A percentile compares a stretch with the other conserved stretches of the same genome.
These are phyloP conservation scores for Phytopythium cucurbitacearum DNA, from an alignment of 352 stramenopile genomes.

Conservation along the genomic window DNA sequence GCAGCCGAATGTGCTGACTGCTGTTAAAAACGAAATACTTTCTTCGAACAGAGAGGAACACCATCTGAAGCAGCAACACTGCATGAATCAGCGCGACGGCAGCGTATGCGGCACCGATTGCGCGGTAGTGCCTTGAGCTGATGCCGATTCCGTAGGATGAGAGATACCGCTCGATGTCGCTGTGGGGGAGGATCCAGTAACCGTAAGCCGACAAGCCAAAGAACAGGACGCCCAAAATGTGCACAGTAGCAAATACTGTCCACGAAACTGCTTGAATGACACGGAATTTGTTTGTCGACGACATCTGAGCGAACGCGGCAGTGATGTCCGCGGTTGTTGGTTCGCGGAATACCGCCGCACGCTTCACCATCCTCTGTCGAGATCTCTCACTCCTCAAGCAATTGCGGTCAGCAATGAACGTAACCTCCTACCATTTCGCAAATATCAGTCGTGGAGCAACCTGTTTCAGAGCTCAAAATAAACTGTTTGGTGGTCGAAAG, in stretches of 20 bases:
- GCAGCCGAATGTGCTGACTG: constrained; percentile 1
- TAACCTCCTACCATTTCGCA: neutral
- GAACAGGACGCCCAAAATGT: constrained; percentile 8
- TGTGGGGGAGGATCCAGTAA: constrained; percentile 10
- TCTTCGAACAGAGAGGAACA: constrained; percentile 6
- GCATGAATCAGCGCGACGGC: constrained; percentile 11
- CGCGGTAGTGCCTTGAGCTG: constrained; percentile 1
- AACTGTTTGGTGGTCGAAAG: no score
- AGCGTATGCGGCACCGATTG: constrained; percentile 10
- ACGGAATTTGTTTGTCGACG: neutral
- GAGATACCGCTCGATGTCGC: constrained; percentile 11
- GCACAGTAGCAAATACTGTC: constrained; percentile 1
- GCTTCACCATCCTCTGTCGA: no score
- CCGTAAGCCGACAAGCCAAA: constrained; percentile 9
- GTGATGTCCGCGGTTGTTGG: neutral
- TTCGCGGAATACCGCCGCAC: neutral
- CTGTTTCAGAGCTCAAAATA: neutral
- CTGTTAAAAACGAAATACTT: no score
- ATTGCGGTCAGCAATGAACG: neutral
- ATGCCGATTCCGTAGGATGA: constrained; percentile 14
- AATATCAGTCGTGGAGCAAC: neutral
- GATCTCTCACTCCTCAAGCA: no score
- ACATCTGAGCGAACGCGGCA: neutral
- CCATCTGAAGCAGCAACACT: constrained; percentile 11
- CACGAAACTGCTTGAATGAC: constrained; percentile 6